Evolutionary conservation across 23 red algal species (phyloP).

Genomic region (Gracilaria gracilis): DNA sequence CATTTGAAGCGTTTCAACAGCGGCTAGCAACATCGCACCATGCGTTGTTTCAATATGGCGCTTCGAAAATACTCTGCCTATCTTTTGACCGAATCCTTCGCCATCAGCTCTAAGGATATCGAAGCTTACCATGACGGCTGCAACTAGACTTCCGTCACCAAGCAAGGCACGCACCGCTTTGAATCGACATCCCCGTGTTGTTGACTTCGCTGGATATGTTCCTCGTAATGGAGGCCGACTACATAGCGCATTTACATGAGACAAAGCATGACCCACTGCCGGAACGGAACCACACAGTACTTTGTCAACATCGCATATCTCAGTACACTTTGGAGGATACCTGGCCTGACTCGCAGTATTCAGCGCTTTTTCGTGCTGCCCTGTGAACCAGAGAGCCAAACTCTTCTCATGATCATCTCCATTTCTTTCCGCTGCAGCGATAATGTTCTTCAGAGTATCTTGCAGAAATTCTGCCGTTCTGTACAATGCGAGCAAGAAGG

Average conservation of each 20-base stretch:
- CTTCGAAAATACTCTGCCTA: constrained; percentile 16
- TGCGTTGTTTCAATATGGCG: constrained; percentile 43
- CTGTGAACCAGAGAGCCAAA: constrained; percentile 78
- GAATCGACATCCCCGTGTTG: constrained; percentile 16
- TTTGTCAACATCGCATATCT: background rate
- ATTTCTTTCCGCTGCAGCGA: background rate
- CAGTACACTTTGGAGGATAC: constrained; percentile 6
- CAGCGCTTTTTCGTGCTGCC: constrained; percentile 52
- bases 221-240: constrained; percentile 58
- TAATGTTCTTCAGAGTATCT: constrained; percentile 51
- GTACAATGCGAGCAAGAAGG: constrained; percentile 58
- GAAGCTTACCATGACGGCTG: constrained; percentile 45
- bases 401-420: constrained; percentile 60
- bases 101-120: constrained; percentile 15
- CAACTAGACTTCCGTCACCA: constrained; percentile 53
- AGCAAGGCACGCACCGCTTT: constrained; percentile 53
- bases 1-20: constrained; percentile 35
- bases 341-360: constrained; percentile 34
- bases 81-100: background rate
- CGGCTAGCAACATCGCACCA: constrained; percentile 25
- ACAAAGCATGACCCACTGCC: constrained; percentile 43
- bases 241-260: constrained; percentile 52
- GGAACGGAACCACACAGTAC: constrained; percentile 34
- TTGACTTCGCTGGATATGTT: background rate
- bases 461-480: constrained; percentile 35